Base-by-base conservation (phyloP, 495 filamentous ascomycete genomes). In the Penicillium psychrofluorescens region DNA sequence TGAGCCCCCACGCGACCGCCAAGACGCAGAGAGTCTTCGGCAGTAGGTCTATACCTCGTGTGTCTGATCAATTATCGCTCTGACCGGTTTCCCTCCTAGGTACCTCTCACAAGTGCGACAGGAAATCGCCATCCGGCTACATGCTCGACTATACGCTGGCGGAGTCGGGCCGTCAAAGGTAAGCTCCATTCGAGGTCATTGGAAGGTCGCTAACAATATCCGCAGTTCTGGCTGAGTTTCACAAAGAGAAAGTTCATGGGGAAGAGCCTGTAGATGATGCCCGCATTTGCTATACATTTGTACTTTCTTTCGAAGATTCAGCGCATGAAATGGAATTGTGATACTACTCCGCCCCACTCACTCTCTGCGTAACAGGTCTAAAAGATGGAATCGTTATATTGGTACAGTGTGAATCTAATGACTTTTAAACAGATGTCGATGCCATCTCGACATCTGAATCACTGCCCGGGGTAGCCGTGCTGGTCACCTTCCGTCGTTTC, bases 201-300 rank as follows among this genome's bases (percentile, higher is more conserved):
- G 32, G n/a, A 11, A 34, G 10, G 32, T 11, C 32, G 9, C 53
- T 55, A 9, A 48, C 40, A 8, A 6, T 11, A 14, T 7, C 7
- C 29, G 13, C 46, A 85, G 80, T 97, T 90, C 85, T 98, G 92
- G 92, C 71, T 98, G 52, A 96, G 91, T 72, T 98, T 95, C 64
- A 85, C 86, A 38, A 98, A 97, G 79, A 81, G 92, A 63, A 95
- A 95, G 76, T 98, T 98, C 65, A 97, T 98, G 94, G 90, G 90
- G 58, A 96, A 95, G 77, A 81, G 79, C 54, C 74, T 90, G 61
- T 88, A 72, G 69, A 54, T 28, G 38, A 22, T 22, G 22, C 22
- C 28, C 38, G 43, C 29, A 44, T 30, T 41, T 49, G 39, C 46
- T 58, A 48, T 58, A 52, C 53, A 55, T 55, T 55, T 22, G 22